Conservation (phyloP, 108 stramenopile species). For the Cylindrotheca closterium region DNA sequence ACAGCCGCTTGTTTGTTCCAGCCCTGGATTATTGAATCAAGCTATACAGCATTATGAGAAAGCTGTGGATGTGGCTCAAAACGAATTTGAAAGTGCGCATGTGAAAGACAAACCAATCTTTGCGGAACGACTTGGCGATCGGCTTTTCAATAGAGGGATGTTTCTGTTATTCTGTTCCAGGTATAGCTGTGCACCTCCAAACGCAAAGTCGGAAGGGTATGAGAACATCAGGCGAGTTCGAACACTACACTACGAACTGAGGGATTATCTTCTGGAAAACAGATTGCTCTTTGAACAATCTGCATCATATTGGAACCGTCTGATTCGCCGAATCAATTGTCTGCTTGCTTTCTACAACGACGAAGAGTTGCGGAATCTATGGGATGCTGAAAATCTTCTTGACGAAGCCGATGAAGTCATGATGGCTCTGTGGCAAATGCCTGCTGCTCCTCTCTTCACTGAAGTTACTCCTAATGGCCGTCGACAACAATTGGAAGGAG, state of each 20-base stretch:
- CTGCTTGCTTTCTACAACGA: slow-evolving; percentile 38
- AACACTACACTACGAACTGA: slow-evolving; percentile 34
- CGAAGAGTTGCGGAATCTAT: slow-evolving; percentile 32
- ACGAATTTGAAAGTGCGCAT: slow-evolving; percentile 36
- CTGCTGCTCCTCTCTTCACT: slow-evolving; percentile 36
- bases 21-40: slow-evolving; percentile 4
- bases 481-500: slow-evolving; percentile 54
- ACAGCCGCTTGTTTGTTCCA: slow-evolving; percentile 1
- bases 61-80: slow-evolving; percentile 41
- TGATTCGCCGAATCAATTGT: slow-evolving; percentile 46
- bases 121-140: slow-evolving; percentile 56
- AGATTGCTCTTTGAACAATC: slow-evolving; percentile 36
- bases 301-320: slow-evolving; percentile 37
- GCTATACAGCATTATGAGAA: slow-evolving; percentile 32
- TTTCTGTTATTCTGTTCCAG: slow-evolving; percentile 39
- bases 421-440: slow-evolving; percentile 36
- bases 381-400: slow-evolving; percentile 44
- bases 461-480: slow-evolving; percentile 40
- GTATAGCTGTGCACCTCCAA: slow-evolving; percentile 24
- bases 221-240: slow-evolving; percentile 27
- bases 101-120: slow-evolving; percentile 32
- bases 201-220: slow-evolving; percentile 31
- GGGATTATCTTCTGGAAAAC: slow-evolving; percentile 39
- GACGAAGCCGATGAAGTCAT: slow-evolving; percentile 42
- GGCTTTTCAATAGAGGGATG: slow-evolving; percentile 68